Evolutionary conservation across 2,329 filamentous ascomycete species (phyloP), one percentile per base, ranked within the genome.

Genomic region (Stylonectria norvegica): DNA sequence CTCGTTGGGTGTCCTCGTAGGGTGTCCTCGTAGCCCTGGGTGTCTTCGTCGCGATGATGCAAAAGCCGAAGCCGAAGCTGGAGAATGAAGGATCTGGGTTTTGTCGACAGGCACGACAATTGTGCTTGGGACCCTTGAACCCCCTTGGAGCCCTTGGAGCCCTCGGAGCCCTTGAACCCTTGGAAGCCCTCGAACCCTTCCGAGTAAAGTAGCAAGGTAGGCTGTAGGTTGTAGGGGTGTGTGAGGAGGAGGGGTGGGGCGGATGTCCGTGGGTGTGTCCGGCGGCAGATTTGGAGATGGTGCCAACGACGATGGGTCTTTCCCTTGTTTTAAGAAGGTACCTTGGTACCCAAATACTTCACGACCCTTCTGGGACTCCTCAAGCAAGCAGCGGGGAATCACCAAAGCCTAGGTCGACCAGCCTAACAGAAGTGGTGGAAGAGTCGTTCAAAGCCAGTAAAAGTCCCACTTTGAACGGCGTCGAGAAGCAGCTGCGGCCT

Each of bases 21-120:
- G n/a, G n/a, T n/a, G n/a, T n/a, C n/a, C n/a, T n/a, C n/a, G n/a
- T n/a, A n/a, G n/a, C n/a, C n/a, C n/a, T n/a, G n/a, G n/a, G n/a
- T n/a, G n/a, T n/a, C n/a, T n/a, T n/a, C n/a, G n/a, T n/a, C n/a
- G n/a, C n/a, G n/a, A n/a, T n/a, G n/a, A n/a, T n/a, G n/a, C n/a
- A n/a, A n/a, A n/a, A n/a, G n/a, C n/a, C n/a, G n/a, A 32, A 8
- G 15, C 52, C 45, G 48, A 57, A 44, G 42, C 53, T 57, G 42
- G 47, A 45, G 47, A 55, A 50, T 57, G 53, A 50, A 50, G 42
- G 47, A 53, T 19, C 49, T 55, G 54, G 53, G 54, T 55, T 57
- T 57, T 57, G 57, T 57, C 50, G 46, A 53, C 49, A 52, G 48
- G 45, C 54, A 56, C 52, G 9, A 52, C 57, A 54, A 57, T 57